Evolutionary conservation across 2,329 filamentous ascomycete genomes (phyloP), one percentile per base, ranked within the genome.

Genomic region (Aspergillus pseudoglaucus): DNA sequence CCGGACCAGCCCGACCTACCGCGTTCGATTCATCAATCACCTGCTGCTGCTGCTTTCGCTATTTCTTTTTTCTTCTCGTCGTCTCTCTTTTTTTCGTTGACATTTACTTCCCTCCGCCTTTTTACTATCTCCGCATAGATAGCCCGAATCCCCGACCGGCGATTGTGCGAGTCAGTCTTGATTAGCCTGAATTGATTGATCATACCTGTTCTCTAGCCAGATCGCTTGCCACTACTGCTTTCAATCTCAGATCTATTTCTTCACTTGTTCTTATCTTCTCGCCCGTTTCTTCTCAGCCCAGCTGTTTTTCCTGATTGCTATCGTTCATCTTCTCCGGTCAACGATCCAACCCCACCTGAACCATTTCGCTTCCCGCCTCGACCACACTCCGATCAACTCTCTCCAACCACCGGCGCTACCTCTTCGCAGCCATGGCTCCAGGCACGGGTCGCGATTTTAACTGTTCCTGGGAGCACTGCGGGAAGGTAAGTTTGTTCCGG

Each of bases 391-490:
- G 17, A 37, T 37, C 33, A 37, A 15, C n/a, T n/a, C 17, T 15
- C 33, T n/a, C 33, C 33, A 3, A 18, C 30, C 17, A 22, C 25
- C 10, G 25, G 20, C 10, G 40, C 27, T 18, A 37, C 20, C 20
- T 15, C 20, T 12, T 38, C 48, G 40, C 45, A 51, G 57, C 49
- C 54, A 71, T 71, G 69, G 66, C 67, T 46, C 69, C 67, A 46
- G 66, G 66, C 32, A 60, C 60, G 55, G 65, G 66, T 52, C 69
- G 69, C 56, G 67, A 69, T 52, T 73, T 73, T 49, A 69, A 66
- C 54, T 73, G 70, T 57, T 57, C 67, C 10, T 73, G 70, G 70
- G 61, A 66, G 46, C 56, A 64, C 42, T 73, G 70, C 58, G 65
- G 63, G 53, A 73, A 73, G 68, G 70, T 73, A 62, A 47, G 59